Base-by-base conservation (phyloP, 306 rosid genomes). In the Vigna angularis region DNA sequence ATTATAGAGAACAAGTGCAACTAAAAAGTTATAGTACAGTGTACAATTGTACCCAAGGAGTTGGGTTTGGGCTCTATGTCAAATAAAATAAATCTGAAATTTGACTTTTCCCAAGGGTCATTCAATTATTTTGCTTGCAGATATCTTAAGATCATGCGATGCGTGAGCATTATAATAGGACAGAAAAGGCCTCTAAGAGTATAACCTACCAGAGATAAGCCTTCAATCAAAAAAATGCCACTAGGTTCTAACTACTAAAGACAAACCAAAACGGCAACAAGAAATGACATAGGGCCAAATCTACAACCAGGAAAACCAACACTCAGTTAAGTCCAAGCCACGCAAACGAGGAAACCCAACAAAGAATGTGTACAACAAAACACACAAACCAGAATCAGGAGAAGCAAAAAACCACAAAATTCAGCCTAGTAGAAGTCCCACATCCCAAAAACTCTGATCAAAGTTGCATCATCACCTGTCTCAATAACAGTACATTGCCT, bases 271-370 rank as follows among this genome's bases (percentile, higher is more conserved):
- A 40, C 4, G 26, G 26, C 28, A 59, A 30, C 55, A 58, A 57
- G 6, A 78, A 32, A 70, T 3, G 71, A 22, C 28, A 34, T 1
- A 16, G 20, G 72, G 48, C 15, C 28, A 61, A 16, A 73, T n/a
- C 26, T 45, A 24, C 56, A 40, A 34, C 63, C 44, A 69, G 49
- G 34, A 59, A 48, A 47, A 15, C 22, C 20, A 78, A 48, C 70
- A 69, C 44, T 66, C 30, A 40, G 16, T 18, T 10, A 20, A 44
- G 58, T 26, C 14, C 47, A 28, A 38, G 66, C 40, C 49, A 55
- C 62, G n/a, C 38, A 66, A 45, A 76, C 80, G 45, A 40, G 18
- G 47, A 52, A 38, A 66, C 66, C 65, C 66, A 51, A 36, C 30
- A 76, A 9, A 30, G 30, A 36, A 36, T 6, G 9, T 36, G 9